phyloP scores from a whole-genome alignment of 805 yeast genomes.

The Ogataea naganishii region DNA sequence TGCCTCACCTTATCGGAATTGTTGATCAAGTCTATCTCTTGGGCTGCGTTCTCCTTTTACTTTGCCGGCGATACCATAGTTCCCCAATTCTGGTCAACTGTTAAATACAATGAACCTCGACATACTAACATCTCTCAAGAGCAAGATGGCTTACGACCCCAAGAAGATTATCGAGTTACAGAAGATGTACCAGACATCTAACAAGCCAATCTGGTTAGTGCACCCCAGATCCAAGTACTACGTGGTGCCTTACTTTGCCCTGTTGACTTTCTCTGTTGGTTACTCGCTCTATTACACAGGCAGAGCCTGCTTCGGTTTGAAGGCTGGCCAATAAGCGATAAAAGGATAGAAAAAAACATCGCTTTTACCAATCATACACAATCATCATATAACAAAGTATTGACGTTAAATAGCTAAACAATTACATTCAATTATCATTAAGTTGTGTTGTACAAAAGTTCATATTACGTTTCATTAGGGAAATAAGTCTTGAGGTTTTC shows the following conservation, averaged over 20 bases:
- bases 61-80: too few species aligned
- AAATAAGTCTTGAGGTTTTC: slow-evolving; percentile 5
- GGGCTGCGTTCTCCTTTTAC: too few species aligned
- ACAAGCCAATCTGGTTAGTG: slow-evolving; percentile 46
- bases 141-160: slow-evolving; percentile 11
- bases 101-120: neutral
- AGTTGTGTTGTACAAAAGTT: too few species aligned
- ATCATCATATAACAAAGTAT: neutral
- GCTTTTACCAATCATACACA: neutral
- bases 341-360: neutral
- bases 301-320: slow-evolving; percentile 65
- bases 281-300: slow-evolving; percentile 62
- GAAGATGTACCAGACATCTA: slow-evolving; percentile 47
- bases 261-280: slow-evolving; percentile 57
- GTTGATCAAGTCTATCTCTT: too few species aligned
- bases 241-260: slow-evolving; percentile 73
- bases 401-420: neutral
- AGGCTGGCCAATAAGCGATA: slow-evolving; percentile 28
- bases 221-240: slow-evolving; percentile 63
- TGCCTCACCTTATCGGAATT: too few species aligned
- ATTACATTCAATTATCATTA: slow-evolving; percentile 1
- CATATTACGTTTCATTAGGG: too few species aligned
- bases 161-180: slow-evolving; percentile 45
- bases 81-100: too few species aligned
- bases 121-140: slow-evolving; percentile 3